Evolutionary conservation across 768 basidiomycete genomes (phyloP).

Genomic region (Russula dissimulans): DNA sequence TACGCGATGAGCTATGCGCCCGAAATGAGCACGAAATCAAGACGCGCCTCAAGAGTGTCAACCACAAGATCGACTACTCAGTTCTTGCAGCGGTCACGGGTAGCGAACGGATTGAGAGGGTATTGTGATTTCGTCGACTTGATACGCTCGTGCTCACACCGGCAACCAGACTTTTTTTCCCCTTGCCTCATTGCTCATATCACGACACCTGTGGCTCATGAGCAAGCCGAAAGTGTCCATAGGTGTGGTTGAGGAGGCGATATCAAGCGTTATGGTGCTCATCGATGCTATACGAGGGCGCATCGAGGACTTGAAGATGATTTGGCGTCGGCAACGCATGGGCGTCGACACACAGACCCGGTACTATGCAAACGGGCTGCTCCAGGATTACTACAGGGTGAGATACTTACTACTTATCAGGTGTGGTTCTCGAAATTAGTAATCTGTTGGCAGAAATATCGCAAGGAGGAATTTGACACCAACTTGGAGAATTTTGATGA

Average conservation of each 20-base stretch:
- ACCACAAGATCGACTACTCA: conserved; percentile 9
- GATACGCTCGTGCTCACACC: not conserved
- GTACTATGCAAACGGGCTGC: conserved; percentile 14
- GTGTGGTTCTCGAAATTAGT: not conserved
- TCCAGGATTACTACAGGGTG: conserved; percentile 15
- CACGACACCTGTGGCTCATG: conserved; percentile 9
- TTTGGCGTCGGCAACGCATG: conserved; percentile 16
- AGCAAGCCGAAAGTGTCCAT: not conserved
- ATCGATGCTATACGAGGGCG: not conserved
- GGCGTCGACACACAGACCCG: conserved; percentile 11
- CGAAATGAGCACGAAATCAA: conserved; percentile 5
- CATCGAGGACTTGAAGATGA: conserved; percentile 4
- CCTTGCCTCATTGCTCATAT: not conserved
- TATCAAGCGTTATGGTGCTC: not conserved
- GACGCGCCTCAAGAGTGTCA: conserved; percentile 7
- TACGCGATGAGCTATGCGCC: conserved; percentile 8
- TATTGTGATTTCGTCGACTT: not conserved
- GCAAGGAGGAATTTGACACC: conserved; percentile 8
- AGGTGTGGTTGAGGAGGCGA: conserved; percentile 2
- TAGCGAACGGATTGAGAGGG: conserved; percentile 8
- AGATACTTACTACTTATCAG: not conserved
- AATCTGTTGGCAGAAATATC: conserved; percentile 1
- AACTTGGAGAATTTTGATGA: not conserved
- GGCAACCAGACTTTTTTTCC: not conserved
- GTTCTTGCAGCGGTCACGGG: conserved; percentile 8